These are phyloP conservation scores for Chenopodium berlandieri DNA, from an alignment of 148 eudicot species.

Conservation along the genomic window DNA sequence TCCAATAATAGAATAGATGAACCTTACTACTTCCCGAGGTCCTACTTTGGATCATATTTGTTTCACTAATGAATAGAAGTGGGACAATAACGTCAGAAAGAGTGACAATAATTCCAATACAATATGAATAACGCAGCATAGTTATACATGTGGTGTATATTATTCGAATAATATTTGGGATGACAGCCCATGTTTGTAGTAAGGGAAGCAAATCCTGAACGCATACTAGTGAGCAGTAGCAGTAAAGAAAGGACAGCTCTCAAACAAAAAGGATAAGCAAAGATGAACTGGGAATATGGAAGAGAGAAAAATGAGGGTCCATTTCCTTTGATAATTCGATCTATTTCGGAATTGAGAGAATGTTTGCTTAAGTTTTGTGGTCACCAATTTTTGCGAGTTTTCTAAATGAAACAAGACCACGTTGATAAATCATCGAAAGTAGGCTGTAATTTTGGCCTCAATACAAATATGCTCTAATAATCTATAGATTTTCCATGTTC, in stretches of 20 bases:
- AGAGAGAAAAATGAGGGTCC: not conserved
- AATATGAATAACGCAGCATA: not conserved
- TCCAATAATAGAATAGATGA: not conserved
- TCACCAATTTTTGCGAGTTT: not conserved
- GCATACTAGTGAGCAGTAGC: slow-evolving; percentile 4
- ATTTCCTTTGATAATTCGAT: not conserved
- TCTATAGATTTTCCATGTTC: slow-evolving; percentile 12
- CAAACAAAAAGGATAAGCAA: not conserved
- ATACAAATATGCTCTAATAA: slow-evolving; percentile 3
- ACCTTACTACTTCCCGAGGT: not conserved
- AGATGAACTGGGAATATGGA: not conserved
- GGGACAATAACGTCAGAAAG: not conserved
- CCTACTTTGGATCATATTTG: no score
- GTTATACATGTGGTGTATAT: not conserved
- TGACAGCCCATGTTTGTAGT: slow-evolving; percentile 23
- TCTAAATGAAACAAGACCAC: slow-evolving; percentile 17
- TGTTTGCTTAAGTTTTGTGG: not conserved
- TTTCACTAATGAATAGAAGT: not conserved
- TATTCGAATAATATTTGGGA: not conserved
- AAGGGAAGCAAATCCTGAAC: slow-evolving; percentile 23
- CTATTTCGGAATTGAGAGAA: not conserved
- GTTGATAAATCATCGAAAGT: slow-evolving; percentile 16
- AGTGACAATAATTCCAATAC: not conserved
- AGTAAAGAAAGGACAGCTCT: not conserved
- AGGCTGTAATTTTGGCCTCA: slow-evolving; percentile 22